Conservation (phyloP, 139 green algal genomes). For the Micractinium conductrix region DNA sequence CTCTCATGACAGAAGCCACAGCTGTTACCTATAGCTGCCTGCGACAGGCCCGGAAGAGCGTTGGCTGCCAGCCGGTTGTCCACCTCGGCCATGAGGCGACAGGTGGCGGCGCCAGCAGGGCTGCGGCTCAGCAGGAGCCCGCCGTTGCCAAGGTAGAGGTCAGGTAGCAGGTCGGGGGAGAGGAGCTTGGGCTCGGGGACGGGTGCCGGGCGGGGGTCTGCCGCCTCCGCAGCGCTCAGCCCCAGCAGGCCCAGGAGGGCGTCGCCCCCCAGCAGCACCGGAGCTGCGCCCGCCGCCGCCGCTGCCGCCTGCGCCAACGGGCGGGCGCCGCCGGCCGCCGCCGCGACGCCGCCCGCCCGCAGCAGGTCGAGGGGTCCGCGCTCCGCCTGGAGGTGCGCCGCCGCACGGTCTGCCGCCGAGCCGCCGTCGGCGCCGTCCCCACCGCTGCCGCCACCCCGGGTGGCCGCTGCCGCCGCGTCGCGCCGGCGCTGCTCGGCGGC, state of each 20-base stretch:
- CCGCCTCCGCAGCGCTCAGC: neutral
- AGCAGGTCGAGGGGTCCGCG: too few relatives aligned
- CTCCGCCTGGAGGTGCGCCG: too few relatives aligned
- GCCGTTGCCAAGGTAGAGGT: conserved; percentile 26
- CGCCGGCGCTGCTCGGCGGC: neutral
- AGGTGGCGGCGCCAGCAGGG: neutral
- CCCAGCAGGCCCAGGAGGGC: neutral
- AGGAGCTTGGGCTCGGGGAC: neutral
- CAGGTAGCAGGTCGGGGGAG: conserved; percentile 19
- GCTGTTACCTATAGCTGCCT: too few relatives aligned
- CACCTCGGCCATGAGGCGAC: conserved; percentile 9
- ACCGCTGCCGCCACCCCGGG: neutral
- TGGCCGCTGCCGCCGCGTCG: neutral
- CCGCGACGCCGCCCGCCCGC: too few relatives aligned
- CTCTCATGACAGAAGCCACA: too few relatives aligned
- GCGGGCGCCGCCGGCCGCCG: neutral
- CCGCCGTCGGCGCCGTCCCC: neutral
- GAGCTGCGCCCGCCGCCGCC: neutral
- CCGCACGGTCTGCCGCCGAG: too few relatives aligned
- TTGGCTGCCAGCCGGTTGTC: conserved; percentile 34
- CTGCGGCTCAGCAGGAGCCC: neutral
- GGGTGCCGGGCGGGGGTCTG: neutral
- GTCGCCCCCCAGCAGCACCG: neutral
- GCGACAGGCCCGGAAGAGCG: neutral
- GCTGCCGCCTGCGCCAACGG: neutral